Conservation (phyloP, 192 early-diverging fungal genomes). For the Rhizoclosmatium globosum region DNA sequence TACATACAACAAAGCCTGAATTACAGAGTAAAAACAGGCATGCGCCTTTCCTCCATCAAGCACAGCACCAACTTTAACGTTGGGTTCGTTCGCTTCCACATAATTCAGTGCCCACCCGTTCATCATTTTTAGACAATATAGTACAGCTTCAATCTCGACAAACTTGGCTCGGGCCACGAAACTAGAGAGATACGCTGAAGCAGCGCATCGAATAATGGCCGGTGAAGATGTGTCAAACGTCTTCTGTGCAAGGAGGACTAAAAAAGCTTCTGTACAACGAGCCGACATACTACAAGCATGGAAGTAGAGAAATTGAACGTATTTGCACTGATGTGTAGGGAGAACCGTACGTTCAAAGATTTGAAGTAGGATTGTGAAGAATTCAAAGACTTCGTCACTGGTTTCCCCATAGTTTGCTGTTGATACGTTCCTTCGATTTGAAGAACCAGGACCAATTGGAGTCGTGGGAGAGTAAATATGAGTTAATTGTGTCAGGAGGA, state of each 20-base stretch:
- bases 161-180: conserved; percentile 89
- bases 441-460: neutral
- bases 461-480: conserved; percentile 6
- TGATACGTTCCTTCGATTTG: neutral
- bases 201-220: conserved; percentile 73
- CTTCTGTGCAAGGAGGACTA: conserved; percentile 76
- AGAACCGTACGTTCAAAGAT: conserved; percentile 84
- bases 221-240: conserved; percentile 67
- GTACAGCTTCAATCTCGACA: conserved; percentile 68
- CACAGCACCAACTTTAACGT: conserved; percentile 5
- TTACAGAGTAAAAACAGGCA: conserved; percentile 84
- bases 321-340: conserved; percentile 87
- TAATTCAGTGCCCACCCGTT: conserved; percentile 72
- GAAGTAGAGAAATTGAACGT: conserved; percentile 93
- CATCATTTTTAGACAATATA: conserved; percentile 72
- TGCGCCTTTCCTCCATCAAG: conserved; percentile 65
- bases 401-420: neutral
- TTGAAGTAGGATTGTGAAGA: conserved; percentile 75
- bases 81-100: conserved; percentile 55
- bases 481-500: conserved; percentile 27
- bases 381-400: conserved; percentile 44
- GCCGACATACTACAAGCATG: conserved; percentile 74
- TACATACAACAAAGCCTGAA: conserved; percentile 91
- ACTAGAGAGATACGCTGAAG: conserved; percentile 85
- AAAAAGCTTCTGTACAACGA: conserved; percentile 78